Evolutionary conservation across 352 stramenopile genomes (phyloP).

Genomic region (Globisporangium iwayamae): DNA sequence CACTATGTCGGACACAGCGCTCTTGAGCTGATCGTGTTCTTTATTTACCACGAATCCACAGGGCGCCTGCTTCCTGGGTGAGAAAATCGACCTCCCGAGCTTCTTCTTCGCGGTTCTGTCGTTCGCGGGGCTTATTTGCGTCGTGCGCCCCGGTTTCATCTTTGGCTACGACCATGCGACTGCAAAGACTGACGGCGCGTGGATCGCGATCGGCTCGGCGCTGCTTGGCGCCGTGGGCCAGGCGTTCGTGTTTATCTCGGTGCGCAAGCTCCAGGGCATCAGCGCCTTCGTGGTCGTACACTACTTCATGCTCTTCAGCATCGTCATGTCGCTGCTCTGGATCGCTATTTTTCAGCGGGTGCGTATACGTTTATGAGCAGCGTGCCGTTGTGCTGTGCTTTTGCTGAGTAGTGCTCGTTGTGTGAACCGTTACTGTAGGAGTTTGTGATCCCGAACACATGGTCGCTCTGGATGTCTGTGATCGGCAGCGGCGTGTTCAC

Average conservation of each 20-base stretch:
- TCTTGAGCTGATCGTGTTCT: neutral
- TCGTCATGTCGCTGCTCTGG: constrained; percentile 38
- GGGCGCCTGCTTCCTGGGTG: constrained; percentile 13
- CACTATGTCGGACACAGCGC: too few species aligned
- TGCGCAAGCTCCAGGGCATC: constrained; percentile 47
- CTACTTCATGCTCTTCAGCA: constrained; percentile 54
- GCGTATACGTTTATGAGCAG: constrained; percentile 3
- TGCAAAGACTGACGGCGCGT: constrained; percentile 19
- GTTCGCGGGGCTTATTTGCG: constrained; percentile 37
- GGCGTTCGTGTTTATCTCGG: constrained; percentile 46
- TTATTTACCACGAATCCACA: neutral
- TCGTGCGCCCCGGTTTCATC: constrained; percentile 37
- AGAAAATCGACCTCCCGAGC: constrained; percentile 34
- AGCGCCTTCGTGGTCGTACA: constrained; percentile 50
- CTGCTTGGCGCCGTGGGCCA: constrained; percentile 42
- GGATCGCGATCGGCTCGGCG: constrained; percentile 31
- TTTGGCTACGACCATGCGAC: constrained; percentile 31
- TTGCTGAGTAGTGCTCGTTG: neutral
- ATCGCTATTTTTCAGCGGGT: constrained; percentile 40
- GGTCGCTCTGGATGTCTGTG: constrained; percentile 40
- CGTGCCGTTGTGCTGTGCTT: neutral
- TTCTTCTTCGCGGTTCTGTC: constrained; percentile 32
- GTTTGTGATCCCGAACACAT: constrained; percentile 44
- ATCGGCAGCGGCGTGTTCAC: constrained; percentile 62
- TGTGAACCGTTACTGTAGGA: neutral